Percentiles rank a stretch among this genome's conserved stretches.
These are phyloP conservation scores for Teunomyces barrocoloradensis DNA, from an alignment of 805 yeast species.

Conservation along the genomic window DNA sequence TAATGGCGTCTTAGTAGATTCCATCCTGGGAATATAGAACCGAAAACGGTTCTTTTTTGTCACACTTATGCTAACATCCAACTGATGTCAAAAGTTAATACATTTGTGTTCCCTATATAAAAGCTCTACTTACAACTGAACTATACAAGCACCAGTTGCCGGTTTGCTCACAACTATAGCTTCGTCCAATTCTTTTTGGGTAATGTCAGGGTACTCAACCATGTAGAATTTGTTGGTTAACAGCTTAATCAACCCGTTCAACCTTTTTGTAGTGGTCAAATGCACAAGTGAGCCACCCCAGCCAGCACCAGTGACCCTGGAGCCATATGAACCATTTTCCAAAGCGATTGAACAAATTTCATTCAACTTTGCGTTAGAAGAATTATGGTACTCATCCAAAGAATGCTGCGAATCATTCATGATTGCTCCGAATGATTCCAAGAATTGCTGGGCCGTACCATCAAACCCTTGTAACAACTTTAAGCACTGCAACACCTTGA, in stretches of 20 bases:
- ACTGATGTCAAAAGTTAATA: too few species aligned
- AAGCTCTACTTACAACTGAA: slow-evolving; percentile 4
- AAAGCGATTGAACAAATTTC: slow-evolving; percentile 52
- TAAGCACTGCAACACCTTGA: slow-evolving; percentile 54
- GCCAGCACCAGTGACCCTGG: slow-evolving; percentile 78
- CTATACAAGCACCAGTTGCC: slow-evolving; percentile 48
- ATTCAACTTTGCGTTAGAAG: slow-evolving; percentile 57
- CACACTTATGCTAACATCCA: too few species aligned
- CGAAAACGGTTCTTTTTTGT: too few species aligned
- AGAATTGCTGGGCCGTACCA: slow-evolving; percentile 25
- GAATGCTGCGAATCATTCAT: slow-evolving; percentile 62
- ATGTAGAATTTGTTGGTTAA: slow-evolving; percentile 52
- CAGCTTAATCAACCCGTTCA: slow-evolving; percentile 37
- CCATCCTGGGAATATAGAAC: too few species aligned
- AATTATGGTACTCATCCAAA: slow-evolving; percentile 46
- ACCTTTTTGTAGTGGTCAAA: slow-evolving; percentile 46
- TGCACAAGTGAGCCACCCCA: slow-evolving; percentile 78
- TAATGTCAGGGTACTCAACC: slow-evolving; percentile 46
- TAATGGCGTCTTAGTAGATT: too few species aligned
- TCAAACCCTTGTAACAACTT: slow-evolving; percentile 28
- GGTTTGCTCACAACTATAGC: slow-evolving; percentile 58
- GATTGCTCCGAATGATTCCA: slow-evolving; percentile 47
- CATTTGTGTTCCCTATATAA: background rate
- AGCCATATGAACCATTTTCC: slow-evolving; percentile 57
- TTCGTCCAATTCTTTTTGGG: slow-evolving; percentile 42